Conservation (phyloP, 768 basidiomycete genomes). For the Suillus alpinus region DNA sequence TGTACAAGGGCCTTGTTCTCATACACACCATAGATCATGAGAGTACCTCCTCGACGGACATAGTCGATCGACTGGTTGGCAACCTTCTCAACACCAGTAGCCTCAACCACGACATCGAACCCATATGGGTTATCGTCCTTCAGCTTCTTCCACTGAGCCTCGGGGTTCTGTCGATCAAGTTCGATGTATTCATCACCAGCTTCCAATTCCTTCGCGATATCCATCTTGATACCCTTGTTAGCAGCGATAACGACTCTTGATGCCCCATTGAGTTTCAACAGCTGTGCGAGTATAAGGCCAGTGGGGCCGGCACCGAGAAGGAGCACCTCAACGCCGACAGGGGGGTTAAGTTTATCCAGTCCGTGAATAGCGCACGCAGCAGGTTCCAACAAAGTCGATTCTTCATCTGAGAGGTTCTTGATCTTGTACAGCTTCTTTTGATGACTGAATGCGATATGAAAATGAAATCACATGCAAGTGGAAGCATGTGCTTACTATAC, state of each 20-base stretch:
- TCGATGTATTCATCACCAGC: constrained; percentile 86
- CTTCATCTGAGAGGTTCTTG: constrained; percentile 82
- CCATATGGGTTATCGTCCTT: constrained; percentile 83
- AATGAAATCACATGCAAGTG: not conserved
- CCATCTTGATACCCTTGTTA: constrained; percentile 89
- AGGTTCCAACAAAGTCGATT: constrained; percentile 85
- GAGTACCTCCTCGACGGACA: constrained; percentile 78
- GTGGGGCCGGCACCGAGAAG: constrained; percentile 90
- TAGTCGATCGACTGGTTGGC: constrained; percentile 90
- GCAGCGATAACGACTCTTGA: constrained; percentile 78
- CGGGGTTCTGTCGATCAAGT: constrained; percentile 72
- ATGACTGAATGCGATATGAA: constrained; percentile 35
- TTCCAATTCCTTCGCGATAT: constrained; percentile 75
- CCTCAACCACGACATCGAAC: constrained; percentile 83
- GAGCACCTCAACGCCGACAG: constrained; percentile 82
- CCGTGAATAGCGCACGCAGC: constrained; percentile 92
- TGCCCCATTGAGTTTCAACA: constrained; percentile 86
- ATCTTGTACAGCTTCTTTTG: constrained; percentile 85
- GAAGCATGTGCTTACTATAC: constrained; percentile 55
- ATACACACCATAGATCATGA: constrained; percentile 91
- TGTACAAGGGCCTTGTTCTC: constrained; percentile 80
- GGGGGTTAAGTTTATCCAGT: constrained; percentile 80
- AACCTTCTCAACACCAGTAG: constrained; percentile 80
- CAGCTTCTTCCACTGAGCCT: constrained; percentile 75
- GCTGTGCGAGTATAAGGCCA: constrained; percentile 85